Evolutionary conservation across 2,329 filamentous ascomycete species (phyloP), one percentile per base, ranked within the genome.

Genomic region (Monascus ruber): DNA sequence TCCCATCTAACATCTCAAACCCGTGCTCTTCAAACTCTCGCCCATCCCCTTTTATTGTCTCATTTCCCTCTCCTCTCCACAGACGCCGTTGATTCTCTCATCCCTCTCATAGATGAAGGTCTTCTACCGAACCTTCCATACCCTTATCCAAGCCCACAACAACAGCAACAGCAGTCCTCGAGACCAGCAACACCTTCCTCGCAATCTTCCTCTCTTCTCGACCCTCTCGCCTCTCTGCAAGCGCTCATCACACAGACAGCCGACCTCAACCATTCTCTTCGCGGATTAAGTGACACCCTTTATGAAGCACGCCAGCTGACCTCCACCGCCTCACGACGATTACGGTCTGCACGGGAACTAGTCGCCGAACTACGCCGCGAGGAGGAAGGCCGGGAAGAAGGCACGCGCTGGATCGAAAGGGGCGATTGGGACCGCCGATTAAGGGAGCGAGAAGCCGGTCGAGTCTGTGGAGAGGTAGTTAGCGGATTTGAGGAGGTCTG

Each of bases 301-400:
- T 89, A 96, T 62, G 94, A 96, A 81, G 87, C 83, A 27, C 80
- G 86, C 8, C 89, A 96, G 62, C 83, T 85, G 1, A 91, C 85
- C 0, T 83, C 79, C 3, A 82, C 83, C 6, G 91, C 89, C 1
- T 80, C 82, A 2, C 73, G 91, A 40, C 76, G 86, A 34, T 68
- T 98, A 37, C 81, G 83, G 49, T 84, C 79, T 29, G 87, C 85
- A 5, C 84, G 82, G 51, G 88, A 94, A 57, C 77, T 94, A 44
- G 81, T 96, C 1, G 77, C 80, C 2, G 89, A 95, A 52, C 81
- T 95, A 69, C 76, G 81, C 47, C 76, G 77, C 42, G 91, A 96
- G 53, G 80, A 85, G 43, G 86, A 94, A 52, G 71, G 81, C 27
- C 77, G 81, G 36, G 86, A 94, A 52, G 80, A 91, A 56, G 88